Base-by-base conservation (phyloP, 164 flowering plant genomes). In the Aristolochia fimbriata region DNA sequence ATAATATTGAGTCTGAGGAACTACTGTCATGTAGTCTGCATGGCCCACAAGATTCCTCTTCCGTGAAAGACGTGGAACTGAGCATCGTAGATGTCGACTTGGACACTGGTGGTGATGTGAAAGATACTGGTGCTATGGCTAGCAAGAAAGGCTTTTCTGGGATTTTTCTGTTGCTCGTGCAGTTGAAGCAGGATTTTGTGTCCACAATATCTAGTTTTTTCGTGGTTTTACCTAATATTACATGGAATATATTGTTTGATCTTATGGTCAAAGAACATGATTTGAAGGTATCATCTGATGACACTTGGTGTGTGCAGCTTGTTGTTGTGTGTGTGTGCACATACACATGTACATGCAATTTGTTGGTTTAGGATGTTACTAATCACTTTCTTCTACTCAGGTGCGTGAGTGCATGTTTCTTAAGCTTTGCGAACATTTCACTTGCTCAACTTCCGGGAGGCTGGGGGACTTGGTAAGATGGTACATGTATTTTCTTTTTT, bases 31-130 rank as follows among this genome's bases (percentile, higher is more conserved):
- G 69, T 62, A 60, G 63, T 51, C 25, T 8, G 15, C 69, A 51
- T 53, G 54, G 73, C 55, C 58, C 70, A 15, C 69, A 69, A 50
- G 66, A 58, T 65, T 67, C 75, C 16, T 30, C 43, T 51, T 24
- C 59, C 19, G 17, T 51, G 15, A 66, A 51, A 55, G 61, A 65
- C 52, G 67, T 61, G 63, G 74, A 57, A 65, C 72, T 69, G 56
- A 78, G 75, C 62, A 72, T 86, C 66, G 57, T 88, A 62, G 99
- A 91, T 66, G 73, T 87, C 79, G 99, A 94, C 50, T 71, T 94
- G 78, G 99, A 94, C 71, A 70, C 73, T 47, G 68, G 55, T 61
- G 78, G 73, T 41, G 86, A 83, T 63, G 57, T 79, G 24, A 76
- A 69, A 59, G 83, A 85, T 63, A 57, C 62, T 19, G 82, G 61